These are phyloP conservation scores for Lachancea cidri DNA, from an alignment of 805 yeast genomes.

Conservation along the genomic window DNA sequence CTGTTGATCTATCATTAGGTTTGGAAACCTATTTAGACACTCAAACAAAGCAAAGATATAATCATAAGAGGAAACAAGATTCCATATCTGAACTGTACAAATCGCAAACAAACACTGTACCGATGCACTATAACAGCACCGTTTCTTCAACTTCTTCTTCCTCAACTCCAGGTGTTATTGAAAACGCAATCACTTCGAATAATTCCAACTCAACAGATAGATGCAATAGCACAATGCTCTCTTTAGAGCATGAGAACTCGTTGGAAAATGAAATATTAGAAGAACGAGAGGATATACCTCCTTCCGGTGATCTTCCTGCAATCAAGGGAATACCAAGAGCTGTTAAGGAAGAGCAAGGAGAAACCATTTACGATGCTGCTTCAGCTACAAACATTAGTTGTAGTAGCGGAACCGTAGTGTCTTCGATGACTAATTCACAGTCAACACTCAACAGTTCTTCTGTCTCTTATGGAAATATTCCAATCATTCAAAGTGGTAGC, in stretches of 20 bases:
- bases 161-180: constrained; percentile 20
- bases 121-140: constrained; percentile 8
- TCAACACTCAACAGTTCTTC: constrained; percentile 17
- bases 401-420: constrained; percentile 24
- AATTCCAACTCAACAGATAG: constrained; percentile 1
- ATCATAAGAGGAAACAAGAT: constrained; percentile 29
- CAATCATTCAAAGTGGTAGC: too few relatives aligned
- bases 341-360: constrained; percentile 13
- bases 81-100: constrained; percentile 26
- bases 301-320: constrained; percentile 16
- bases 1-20: constrained; percentile 8
- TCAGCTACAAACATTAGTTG: constrained; percentile 4
- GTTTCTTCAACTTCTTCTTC: constrained; percentile 16
- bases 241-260: constrained; percentile 9
- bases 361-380: constrained; percentile 11
- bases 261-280: constrained; percentile 11
- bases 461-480: constrained; percentile 5
- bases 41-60: constrained; percentile 13
- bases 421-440: constrained; percentile 21
- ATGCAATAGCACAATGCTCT: constrained; percentile 12
- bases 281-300: constrained; percentile 15
- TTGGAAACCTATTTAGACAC: constrained; percentile 23
- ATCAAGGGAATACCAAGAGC: constrained; percentile 15
- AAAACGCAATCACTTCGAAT: constrained; percentile 1
- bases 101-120: constrained; percentile 9